Percentiles rank a stretch among this genome's conserved stretches.
Conservation (phyloP, 495 filamentous ascomycete species). For the Penicillium soppii region DNA sequence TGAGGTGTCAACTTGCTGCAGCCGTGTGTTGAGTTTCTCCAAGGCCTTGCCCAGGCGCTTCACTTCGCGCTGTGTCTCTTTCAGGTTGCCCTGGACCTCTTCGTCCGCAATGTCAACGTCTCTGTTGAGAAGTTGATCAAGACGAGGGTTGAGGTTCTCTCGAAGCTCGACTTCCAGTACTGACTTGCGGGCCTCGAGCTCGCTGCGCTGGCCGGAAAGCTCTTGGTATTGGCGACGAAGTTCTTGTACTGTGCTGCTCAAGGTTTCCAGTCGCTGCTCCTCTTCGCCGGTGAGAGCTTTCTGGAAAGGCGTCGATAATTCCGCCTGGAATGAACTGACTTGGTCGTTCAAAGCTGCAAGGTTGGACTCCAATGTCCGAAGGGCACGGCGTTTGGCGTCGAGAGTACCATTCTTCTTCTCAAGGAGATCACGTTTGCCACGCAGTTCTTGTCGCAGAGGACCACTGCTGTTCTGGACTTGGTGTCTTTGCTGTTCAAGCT, state of each 20-base stretch:
- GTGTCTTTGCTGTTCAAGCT: conserved; percentile 72
- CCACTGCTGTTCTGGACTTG: conserved; percentile 83
- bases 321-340: conserved; percentile 68
- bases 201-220: conserved; percentile 67
- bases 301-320: conserved; percentile 85
- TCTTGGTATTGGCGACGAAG: conserved; percentile 73
- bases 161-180: conserved; percentile 80
- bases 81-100: conserved; percentile 63
- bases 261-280: conserved; percentile 73
- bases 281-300: conserved; percentile 82
- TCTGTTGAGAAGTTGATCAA: conserved; percentile 82
- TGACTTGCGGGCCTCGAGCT: conserved; percentile 77
- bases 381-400: conserved; percentile 65
- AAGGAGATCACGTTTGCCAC: conserved; percentile 65
- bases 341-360: conserved; percentile 74
- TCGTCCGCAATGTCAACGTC: conserved; percentile 67
- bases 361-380: conserved; percentile 72
- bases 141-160: conserved; percentile 77
- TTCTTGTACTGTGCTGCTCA: conserved; percentile 66
- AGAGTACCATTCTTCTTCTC: conserved; percentile 74
- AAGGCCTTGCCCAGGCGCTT: conserved; percentile 67
- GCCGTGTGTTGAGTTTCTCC: conserved; percentile 61
- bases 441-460: conserved; percentile 71
- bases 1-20: conserved; percentile 68
- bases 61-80: conserved; percentile 78